Base-by-base conservation (phyloP, 108 stramenopile species). In the Schizochytrium sp. region DNA sequence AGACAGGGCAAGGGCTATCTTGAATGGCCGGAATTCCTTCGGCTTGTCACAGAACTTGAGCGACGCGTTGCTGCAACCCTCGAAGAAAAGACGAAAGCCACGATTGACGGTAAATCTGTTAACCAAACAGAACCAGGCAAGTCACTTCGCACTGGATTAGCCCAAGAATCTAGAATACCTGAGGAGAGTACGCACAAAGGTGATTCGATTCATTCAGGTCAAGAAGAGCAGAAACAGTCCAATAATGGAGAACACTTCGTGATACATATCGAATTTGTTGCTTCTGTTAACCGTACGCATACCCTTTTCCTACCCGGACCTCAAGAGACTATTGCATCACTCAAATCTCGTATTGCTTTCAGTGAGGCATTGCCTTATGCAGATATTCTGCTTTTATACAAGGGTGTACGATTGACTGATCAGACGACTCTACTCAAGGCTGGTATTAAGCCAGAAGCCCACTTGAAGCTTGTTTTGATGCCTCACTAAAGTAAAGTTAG, bases 381-480 rank as follows among this genome's bases (percentile, higher is more conserved):
- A 13, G 28, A 50, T 42, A 49, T 55, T 10, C 0, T 40, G 5
- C 76, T 83, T 0, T 5, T 83, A 0, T 83, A 55, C 53, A 49
- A 55, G 47, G 8, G 53, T 1, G 55, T 55, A 53, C 76, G 76
- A 19, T 53, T 83, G 5, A 53, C 47, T 17, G 76, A 83, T 53
- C 28, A 38, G 5, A 47, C 28, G 13, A 38, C 76, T 10, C 19
- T 83, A 3, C 50, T n/a, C 28, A n/a, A 83, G 0, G 47, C 47
- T 1, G 76, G 76, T 46, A 40, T 83, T n/a, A 83, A 49, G 76
- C 15, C 76, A n/a, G 76, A 53, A 47, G 76, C 47, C 47, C 47
- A 83, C 47, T 8, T 83, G 50, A 83, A 83, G 76, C 47, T 83
- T 13, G 19, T 72, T 28, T n/a, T 72, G 42, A 15, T 13, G 72